Conservation (phyloP, 192 early-diverging fungal species). For the Umbelopsis ramanniana region DNA sequence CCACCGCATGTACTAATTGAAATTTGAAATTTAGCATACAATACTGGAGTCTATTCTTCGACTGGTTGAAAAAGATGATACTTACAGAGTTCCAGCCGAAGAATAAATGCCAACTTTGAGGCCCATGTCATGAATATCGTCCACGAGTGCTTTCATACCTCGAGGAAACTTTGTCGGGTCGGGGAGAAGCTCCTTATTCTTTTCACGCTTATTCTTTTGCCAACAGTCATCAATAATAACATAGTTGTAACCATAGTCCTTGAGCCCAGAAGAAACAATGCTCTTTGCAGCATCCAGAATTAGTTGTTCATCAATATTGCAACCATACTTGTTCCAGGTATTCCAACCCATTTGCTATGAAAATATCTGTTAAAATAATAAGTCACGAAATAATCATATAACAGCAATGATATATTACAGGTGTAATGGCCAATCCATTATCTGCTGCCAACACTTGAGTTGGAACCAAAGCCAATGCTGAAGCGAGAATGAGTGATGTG, state of each 20-base stretch:
- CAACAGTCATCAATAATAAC: constrained; percentile 66
- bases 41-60: too few relatives aligned
- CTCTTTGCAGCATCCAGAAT: constrained; percentile 54
- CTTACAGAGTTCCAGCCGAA: constrained; percentile 38
- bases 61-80: not conserved
- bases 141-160: constrained; percentile 44
- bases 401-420: not conserved
- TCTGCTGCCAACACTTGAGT: not conserved
- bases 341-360: constrained; percentile 58
- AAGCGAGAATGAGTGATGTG: not conserved
- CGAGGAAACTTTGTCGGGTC: constrained; percentile 55
- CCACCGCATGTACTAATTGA: constrained; percentile 51
- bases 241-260: constrained; percentile 55
- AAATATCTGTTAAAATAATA: not conserved
- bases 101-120: constrained; percentile 49
- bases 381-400: too few relatives aligned
- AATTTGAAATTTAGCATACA: not conserved
- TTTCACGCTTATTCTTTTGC: constrained; percentile 48
- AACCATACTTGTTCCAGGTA: constrained; percentile 61
- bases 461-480: not conserved
- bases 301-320: constrained; percentile 53
- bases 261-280: constrained; percentile 45
- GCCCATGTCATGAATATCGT: constrained; percentile 45
- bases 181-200: constrained; percentile 32
- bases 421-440: constrained; percentile 21